Percentiles rank a stretch among this genome's conserved stretches.
phyloP scores from a whole-genome alignment of 768 basidiomycete species.

The Podaxis pistillaris region DNA sequence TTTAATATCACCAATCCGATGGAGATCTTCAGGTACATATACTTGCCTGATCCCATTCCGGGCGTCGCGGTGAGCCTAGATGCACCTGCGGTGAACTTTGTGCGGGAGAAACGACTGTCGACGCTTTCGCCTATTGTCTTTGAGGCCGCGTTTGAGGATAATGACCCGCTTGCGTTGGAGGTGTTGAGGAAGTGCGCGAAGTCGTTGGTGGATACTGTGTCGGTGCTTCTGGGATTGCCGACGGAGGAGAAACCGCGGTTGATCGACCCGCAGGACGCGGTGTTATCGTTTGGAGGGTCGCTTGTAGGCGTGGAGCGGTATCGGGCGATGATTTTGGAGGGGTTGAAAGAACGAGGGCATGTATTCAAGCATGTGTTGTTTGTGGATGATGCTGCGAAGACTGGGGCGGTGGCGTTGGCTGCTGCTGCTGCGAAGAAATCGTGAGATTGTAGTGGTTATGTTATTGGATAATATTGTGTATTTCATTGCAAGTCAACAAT shows the following conservation, averaged over 20 bases:
- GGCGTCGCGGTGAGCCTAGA: slow-evolving; percentile 13
- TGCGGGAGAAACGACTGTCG: slow-evolving; percentile 74
- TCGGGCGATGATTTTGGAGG: slow-evolving; percentile 51
- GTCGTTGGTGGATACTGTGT: slow-evolving; percentile 58
- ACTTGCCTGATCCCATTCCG: slow-evolving; percentile 55
- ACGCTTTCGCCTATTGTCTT: slow-evolving; percentile 78
- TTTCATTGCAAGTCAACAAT: not conserved
- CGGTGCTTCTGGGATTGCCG: slow-evolving; percentile 47
- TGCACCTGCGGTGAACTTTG: slow-evolving; percentile 22
- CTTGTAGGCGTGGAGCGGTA: slow-evolving; percentile 65
- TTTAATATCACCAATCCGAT: slow-evolving; percentile 58
- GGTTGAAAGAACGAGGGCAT: slow-evolving; percentile 55
- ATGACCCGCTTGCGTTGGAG: slow-evolving; percentile 61
- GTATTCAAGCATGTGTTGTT: slow-evolving; percentile 64
- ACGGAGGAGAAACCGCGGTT: slow-evolving; percentile 26
- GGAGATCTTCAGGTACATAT: slow-evolving; percentile 65
- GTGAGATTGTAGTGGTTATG: not conserved
- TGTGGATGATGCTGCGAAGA: slow-evolving; percentile 66
- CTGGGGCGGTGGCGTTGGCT: slow-evolving; percentile 62
- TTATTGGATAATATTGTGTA: not conserved
- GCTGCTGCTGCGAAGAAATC: slow-evolving; percentile 20
- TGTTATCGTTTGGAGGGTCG: slow-evolving; percentile 81
- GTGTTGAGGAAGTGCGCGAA: slow-evolving; percentile 53
- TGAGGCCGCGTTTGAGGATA: slow-evolving; percentile 65
- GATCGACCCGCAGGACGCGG: slow-evolving; percentile 52